Conservation (phyloP, 2,329 filamentous ascomycete genomes). For the Teratosphaeria gauchensis region DNA sequence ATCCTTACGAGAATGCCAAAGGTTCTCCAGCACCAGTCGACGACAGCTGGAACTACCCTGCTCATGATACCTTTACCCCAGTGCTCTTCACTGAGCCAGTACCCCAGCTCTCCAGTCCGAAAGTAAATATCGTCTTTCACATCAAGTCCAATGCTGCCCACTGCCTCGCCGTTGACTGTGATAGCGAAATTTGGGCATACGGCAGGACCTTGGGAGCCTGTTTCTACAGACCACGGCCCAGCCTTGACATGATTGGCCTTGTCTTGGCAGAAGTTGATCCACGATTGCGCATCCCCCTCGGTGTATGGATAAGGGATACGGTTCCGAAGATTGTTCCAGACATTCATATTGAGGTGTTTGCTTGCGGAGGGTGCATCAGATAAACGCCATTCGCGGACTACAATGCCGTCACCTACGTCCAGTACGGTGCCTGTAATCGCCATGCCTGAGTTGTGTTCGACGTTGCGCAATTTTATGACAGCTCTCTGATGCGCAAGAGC, state of each 20-base stretch:
- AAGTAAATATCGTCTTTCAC: constrained; percentile 24
- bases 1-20: constrained; percentile 23
- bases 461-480: neutral
- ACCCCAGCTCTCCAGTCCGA: constrained; percentile 32
- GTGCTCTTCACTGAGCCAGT: constrained; percentile 31
- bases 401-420: constrained; percentile 4
- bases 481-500: too few relatives aligned
- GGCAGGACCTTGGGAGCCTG: constrained; percentile 10
- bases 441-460: neutral
- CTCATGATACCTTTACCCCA: constrained; percentile 27
- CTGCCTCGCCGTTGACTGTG: constrained; percentile 17
- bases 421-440: neutral
- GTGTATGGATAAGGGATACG: constrained; percentile 33
- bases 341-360: constrained; percentile 18
- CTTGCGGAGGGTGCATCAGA: constrained; percentile 22
- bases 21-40: constrained; percentile 27
- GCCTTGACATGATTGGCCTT: constrained; percentile 7
- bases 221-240: constrained; percentile 11
- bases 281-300: constrained; percentile 20
- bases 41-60: constrained; percentile 25
- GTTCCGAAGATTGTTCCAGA: constrained; percentile 29
- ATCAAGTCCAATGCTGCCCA: constrained; percentile 30
- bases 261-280: constrained; percentile 25
- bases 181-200: constrained; percentile 14
- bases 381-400: constrained; percentile 23